Percentiles rank a stretch among this genome's conserved stretches.
These are phyloP conservation scores for Podospora pseudoanserina DNA, from an alignment of 495 filamentous ascomycete genomes.

Conservation along the genomic window DNA sequence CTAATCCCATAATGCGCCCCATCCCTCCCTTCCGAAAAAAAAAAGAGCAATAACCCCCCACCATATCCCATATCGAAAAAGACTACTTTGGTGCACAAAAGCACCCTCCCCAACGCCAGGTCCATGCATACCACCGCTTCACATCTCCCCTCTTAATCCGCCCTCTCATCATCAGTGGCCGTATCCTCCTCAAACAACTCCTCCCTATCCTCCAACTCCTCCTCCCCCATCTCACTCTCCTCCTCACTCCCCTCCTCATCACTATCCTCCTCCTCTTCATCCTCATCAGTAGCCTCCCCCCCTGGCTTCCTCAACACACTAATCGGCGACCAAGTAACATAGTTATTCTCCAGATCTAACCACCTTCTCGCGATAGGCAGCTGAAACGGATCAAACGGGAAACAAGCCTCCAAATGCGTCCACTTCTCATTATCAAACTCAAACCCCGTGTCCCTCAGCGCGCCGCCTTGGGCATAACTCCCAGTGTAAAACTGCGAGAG, in stretches of 20 bases:
- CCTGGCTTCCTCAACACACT: slow-evolving; percentile 59
- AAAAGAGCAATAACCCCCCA: not conserved
- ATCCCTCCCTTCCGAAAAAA: not conserved
- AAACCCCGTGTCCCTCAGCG: slow-evolving; percentile 61
- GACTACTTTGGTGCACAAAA: not conserved
- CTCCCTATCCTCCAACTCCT: not conserved
- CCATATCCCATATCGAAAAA: not conserved
- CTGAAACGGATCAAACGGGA: slow-evolving; percentile 95
- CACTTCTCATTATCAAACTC: slow-evolving; percentile 62
- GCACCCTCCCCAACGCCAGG: no score
- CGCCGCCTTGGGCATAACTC: slow-evolving; percentile 45
- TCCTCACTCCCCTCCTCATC: slow-evolving; percentile 35
- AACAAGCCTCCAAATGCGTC: slow-evolving; percentile 82
- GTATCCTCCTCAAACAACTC: slow-evolving; percentile 40
- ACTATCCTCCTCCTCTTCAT: slow-evolving; percentile 43
- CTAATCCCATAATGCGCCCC: not conserved
- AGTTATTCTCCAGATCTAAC: slow-evolving; percentile 68
- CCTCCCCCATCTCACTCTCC: slow-evolving; percentile 49
- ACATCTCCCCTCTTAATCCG: not conserved
- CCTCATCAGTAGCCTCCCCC: slow-evolving; percentile 48
- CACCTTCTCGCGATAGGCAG: slow-evolving; percentile 79
- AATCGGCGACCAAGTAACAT: slow-evolving; percentile 76
- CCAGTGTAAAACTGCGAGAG: slow-evolving; percentile 56
- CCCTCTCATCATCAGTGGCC: slow-evolving; percentile 41
- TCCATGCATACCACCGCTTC: not conserved